Base-by-base conservation (phyloP, 2,329 filamentous ascomycete species). In the Tolypocladium guangdongense region DNA sequence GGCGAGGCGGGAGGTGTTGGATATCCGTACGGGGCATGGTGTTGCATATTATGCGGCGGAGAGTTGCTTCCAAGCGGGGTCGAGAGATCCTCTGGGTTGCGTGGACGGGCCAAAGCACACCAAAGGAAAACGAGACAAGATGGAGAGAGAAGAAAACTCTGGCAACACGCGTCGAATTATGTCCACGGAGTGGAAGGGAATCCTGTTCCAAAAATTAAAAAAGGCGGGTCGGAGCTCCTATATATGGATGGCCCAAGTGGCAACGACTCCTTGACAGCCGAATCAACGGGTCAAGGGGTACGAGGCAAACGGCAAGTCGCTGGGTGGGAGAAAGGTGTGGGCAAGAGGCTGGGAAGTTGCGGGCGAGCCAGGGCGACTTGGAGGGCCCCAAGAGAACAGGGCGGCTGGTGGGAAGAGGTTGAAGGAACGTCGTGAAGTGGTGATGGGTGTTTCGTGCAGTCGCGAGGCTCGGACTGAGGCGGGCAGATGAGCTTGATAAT, bases 1-100 rank as follows among this genome's bases (percentile, higher is more conserved):
- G 79, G 79, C 58, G 78, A 81, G 55, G 77, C 75, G 64, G 79
- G 79, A 60, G 79, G 78, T 59, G 78, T 80, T 62, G 77, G 78
- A 68, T 80, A 78, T 70, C 78, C 77, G 68, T 71, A 78, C 58
- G 66, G 72, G 69, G 74, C 71, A 71, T 78, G 77, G 76, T 81
- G 74, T 74, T 81, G 78, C 78, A 82, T 82, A 71, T 69, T 81
- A 74, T 69, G 63, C 60, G 64, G 60, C 63, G 24, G 32, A 14
- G 27, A 54, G 57, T 64, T 16, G 39, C 39, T 16, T 61, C 62
- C 58, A 59, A 59, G 55, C n/a, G 52, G 51, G 54, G 57, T 54
- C 58, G 54, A 58, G 11, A 35, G 56, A 52, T 63, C 59, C 59
- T 59, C 58, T 54, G 56, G 50, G 55, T 56, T 56, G 57, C 60